These are phyloP conservation scores for Pachyrhizus erosus DNA, from an alignment of 306 rosid genomes.

Conservation along the genomic window DNA sequence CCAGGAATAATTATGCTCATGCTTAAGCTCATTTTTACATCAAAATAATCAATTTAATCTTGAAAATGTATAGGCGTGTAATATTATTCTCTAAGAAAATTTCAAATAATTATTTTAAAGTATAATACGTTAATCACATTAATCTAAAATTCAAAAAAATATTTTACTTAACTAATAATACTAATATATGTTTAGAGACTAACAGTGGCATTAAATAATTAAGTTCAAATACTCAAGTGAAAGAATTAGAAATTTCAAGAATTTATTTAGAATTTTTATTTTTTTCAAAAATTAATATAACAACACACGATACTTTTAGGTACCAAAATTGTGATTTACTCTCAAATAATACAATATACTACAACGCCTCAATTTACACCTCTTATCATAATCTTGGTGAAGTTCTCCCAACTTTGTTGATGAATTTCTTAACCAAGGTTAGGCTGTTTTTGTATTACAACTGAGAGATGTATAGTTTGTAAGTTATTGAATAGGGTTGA, in stretches of 20 bases:
- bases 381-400: background rate
- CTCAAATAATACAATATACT: background rate
- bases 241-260: too few species aligned
- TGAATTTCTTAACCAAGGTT: background rate
- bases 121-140: background rate
- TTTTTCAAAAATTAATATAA: too few species aligned
- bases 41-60: background rate
- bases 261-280: too few species aligned
- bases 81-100: too few species aligned
- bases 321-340: too few species aligned
- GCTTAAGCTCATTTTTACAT: background rate
- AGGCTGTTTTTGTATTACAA: background rate
- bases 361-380: background rate
- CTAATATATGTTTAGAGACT: too few species aligned
- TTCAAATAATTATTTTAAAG: background rate
- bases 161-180: too few species aligned
- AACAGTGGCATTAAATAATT: too few species aligned
- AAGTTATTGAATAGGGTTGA: constrained; percentile 9
- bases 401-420: background rate
- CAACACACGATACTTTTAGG: too few species aligned
- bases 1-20: background rate
- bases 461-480: background rate
- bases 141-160: too few species aligned
- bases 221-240: too few species aligned
- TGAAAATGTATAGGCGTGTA: too few species aligned